Percentiles rank a stretch among this genome's conserved stretches.
phyloP scores from a whole-genome alignment of 2,329 filamentous ascomycete genomes.

The Colletotrichum brevisporum region DNA sequence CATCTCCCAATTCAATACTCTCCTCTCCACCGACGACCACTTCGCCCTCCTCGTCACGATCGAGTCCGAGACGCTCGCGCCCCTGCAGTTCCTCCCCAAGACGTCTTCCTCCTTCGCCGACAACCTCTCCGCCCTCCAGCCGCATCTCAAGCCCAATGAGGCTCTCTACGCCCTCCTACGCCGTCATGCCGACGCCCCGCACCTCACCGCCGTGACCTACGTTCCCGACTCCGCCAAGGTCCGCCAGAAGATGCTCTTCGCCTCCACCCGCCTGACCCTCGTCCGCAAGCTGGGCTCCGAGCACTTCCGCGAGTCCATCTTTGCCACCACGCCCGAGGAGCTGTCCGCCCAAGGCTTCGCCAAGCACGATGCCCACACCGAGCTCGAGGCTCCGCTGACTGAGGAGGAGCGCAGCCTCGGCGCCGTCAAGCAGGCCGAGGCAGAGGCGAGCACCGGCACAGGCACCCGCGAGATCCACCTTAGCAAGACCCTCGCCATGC shows the following conservation, averaged over 20 bases:
- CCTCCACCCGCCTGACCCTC: conserved; percentile 81
- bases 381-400: conserved; percentile 78
- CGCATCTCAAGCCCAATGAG: conserved; percentile 75
- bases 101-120: conserved; percentile 70
- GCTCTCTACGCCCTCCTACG: conserved; percentile 84
- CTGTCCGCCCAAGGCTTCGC: conserved; percentile 78
- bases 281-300: conserved; percentile 83
- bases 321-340: conserved; percentile 79
- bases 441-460: conserved; percentile 80
- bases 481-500: conserved; percentile 70
- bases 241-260: conserved; percentile 89
- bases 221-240: conserved; percentile 85
- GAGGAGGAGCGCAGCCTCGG: conserved; percentile 81
- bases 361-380: conserved; percentile 78
- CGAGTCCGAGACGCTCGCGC: conserved; percentile 75
- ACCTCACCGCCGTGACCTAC: conserved; percentile 80
- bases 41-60: conserved; percentile 83
- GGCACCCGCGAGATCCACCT: conserved; percentile 70
- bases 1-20: conserved; percentile 77
- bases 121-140: conserved; percentile 74
- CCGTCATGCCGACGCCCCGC: conserved; percentile 70
- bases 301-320: conserved; percentile 82
- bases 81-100: conserved; percentile 68
- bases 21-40: conserved; percentile 72
- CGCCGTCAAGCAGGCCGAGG: conserved; percentile 82